Conservation (phyloP, 176 grass and related monocot genomes). For the Juncus inflexus region DNA sequence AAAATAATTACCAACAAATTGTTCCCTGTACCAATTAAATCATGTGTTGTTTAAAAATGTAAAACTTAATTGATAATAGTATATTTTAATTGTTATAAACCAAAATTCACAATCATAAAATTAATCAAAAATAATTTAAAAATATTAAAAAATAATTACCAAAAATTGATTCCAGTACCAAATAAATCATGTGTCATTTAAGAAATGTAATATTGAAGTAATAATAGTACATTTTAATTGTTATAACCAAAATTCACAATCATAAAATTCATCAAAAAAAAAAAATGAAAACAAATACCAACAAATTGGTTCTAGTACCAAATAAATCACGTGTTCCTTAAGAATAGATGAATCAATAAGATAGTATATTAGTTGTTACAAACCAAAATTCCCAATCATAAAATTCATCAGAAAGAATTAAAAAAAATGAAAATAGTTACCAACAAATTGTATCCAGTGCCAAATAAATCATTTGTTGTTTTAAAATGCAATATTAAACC, state of each 20-base stretch:
- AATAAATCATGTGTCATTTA: no score
- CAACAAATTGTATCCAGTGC: no score
- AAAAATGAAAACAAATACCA: no score
- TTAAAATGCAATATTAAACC: no score
- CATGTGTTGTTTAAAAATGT: neutral
- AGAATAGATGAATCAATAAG: conserved; percentile 2
- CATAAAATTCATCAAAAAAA: neutral
- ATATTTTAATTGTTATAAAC: neutral
- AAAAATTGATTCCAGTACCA: no score
- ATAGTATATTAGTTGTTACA: neutral
- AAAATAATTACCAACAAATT: neutral
- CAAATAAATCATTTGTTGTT: no score
- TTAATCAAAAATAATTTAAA: no score
- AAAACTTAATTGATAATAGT: conserved; percentile 14
- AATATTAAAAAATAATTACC: no score
- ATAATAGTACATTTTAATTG: conserved; percentile 4
- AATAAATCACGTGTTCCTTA: no score
- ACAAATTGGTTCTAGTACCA: no score
- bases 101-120: neutral
- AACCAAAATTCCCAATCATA: neutral
- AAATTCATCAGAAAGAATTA: neutral
- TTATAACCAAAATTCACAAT: neutral
- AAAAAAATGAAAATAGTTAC: no score
- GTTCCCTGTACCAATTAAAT: no score
- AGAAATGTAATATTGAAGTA: conserved; percentile 19